A percentile compares a stretch with the other conserved stretches of the same genome.
Conservation (phyloP, 2,329 filamentous ascomycete species). For the Neobulgaria alba region DNA sequence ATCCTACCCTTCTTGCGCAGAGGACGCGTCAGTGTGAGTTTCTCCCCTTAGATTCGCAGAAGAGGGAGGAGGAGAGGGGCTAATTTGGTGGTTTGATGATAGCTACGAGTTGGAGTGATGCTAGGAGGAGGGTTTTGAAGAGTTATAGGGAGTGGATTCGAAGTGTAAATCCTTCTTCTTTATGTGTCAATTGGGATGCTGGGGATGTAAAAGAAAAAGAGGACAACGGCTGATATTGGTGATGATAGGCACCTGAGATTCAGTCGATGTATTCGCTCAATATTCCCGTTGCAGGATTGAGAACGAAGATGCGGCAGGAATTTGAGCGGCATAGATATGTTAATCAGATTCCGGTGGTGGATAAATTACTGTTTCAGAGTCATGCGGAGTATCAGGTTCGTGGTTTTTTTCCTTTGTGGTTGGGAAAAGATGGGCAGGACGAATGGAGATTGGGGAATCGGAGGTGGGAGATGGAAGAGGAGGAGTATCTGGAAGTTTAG, state of each 20-base stretch:
- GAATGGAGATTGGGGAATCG: too few species aligned
- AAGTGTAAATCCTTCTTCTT: constrained; percentile 58
- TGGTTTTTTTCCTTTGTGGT: constrained; percentile 12
- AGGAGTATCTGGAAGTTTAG: not conserved
- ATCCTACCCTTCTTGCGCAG: constrained; percentile 85
- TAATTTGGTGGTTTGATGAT: constrained; percentile 28
- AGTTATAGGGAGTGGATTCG: constrained; percentile 95
- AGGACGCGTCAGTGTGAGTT: constrained; percentile 68
- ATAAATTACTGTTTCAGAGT: constrained; percentile 84
- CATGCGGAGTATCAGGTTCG: constrained; percentile 86
- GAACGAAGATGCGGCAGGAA: constrained; percentile 91
- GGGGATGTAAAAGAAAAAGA: not conserved
- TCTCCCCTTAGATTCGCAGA: constrained; percentile 5
- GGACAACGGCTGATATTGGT: not conserved
- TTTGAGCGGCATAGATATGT: constrained; percentile 95
- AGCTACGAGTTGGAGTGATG: constrained; percentile 88
- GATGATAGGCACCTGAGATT: constrained; percentile 77
- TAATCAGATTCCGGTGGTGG: constrained; percentile 77
- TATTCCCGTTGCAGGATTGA: constrained; percentile 76
- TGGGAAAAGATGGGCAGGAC: not conserved
- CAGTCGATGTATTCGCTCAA: constrained; percentile 95
- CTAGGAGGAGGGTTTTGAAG: constrained; percentile 74
- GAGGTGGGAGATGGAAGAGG: not conserved
- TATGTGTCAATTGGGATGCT: too few species aligned
- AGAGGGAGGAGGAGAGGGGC: constrained; percentile 41